Conservation (phyloP, 208 protist species). For the Leptomonas pyrrhocoris region DNA sequence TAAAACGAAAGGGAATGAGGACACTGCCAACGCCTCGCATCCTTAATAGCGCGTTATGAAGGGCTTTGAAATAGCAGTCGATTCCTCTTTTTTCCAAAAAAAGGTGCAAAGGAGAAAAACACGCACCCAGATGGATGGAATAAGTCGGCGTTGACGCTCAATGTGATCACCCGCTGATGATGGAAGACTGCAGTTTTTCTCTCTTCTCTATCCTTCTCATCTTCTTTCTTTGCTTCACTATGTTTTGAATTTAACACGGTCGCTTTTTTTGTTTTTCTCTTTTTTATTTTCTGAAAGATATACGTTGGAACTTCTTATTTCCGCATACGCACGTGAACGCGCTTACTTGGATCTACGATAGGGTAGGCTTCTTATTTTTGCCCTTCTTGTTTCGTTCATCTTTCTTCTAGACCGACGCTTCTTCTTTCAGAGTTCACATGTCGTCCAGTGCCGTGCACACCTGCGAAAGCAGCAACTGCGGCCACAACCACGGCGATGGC, state of each 20-base stretch:
- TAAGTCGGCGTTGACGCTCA: too few species aligned
- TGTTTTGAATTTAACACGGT: background rate
- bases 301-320: background rate
- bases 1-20: too few species aligned
- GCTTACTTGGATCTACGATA: background rate
- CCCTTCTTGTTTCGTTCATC: background rate
- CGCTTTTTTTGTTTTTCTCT: background rate
- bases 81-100: too few species aligned
- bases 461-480: background rate
- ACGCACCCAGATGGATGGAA: too few species aligned
- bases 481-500: background rate
- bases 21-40: too few species aligned
- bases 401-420: background rate
- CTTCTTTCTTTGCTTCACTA: too few species aligned
- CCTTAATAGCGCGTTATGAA: too few species aligned
- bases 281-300: background rate
- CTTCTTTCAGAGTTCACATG: background rate
- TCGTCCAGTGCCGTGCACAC: background rate
- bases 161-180: too few species aligned
- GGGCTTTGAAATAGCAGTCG: too few species aligned
- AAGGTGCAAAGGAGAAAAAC: too few species aligned
- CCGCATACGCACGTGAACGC: background rate
- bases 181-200: too few species aligned
- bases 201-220: slow-evolving; percentile 4
- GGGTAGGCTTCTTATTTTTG: background rate